Evolutionary conservation across 192 early-diverging fungal genomes (phyloP).

Genomic region (Coemansia biformis): DNA sequence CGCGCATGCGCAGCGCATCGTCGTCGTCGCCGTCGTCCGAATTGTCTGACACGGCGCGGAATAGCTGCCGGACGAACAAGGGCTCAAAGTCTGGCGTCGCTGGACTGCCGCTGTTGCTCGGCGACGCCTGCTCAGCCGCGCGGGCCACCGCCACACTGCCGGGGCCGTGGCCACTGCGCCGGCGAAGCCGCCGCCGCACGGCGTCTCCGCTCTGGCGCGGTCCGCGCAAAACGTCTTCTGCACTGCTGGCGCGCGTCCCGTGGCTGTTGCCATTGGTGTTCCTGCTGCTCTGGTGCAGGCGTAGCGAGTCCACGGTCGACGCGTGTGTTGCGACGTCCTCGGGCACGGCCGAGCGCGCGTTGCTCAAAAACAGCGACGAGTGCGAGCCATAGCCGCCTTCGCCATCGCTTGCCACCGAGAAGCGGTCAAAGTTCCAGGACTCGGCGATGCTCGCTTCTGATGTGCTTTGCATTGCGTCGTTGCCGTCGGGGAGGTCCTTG

Average conservation of each 20-base stretch:
- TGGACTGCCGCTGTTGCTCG: neutral
- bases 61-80: slow-evolving; percentile 46
- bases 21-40: slow-evolving; percentile 1
- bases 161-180: no score
- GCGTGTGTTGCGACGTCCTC: neutral
- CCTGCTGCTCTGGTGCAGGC: neutral
- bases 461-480: slow-evolving; percentile 47
- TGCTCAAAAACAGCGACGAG: slow-evolving; percentile 44
- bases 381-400: slow-evolving; percentile 44
- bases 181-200: no score
- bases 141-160: neutral
- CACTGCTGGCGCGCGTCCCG: neutral
- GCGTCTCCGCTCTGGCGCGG: no score
- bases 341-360: slow-evolving; percentile 13
- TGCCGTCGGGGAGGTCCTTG: slow-evolving; percentile 25
- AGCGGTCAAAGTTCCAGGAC: slow-evolving; percentile 53
- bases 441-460: slow-evolving; percentile 44
- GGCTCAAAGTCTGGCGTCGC: slow-evolving; percentile 22
- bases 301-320: neutral
- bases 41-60: slow-evolving; percentile 11
- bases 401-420: slow-evolving; percentile 43
- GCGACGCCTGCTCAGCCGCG: neutral
- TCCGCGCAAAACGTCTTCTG: neutral
- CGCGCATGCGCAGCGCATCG: slow-evolving; percentile 18
- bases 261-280: neutral